These are phyloP conservation scores for Hirschioporus abietinus DNA, from an alignment of 768 basidiomycete genomes.

Conservation along the genomic window DNA sequence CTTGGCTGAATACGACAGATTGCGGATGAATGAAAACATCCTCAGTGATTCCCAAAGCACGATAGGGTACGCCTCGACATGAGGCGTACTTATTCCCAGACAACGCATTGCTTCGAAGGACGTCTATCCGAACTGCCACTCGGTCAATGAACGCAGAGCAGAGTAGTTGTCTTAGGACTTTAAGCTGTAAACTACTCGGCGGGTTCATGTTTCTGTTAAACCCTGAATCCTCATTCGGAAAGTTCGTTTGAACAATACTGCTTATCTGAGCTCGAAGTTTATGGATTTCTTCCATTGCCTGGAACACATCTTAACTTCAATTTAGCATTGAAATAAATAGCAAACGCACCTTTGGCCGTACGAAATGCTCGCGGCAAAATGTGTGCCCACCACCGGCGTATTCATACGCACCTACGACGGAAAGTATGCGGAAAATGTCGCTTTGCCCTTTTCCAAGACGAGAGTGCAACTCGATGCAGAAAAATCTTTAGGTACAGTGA, in stretches of 20 bases:
- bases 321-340: slow-evolving; percentile 8
- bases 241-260: slow-evolving; percentile 76
- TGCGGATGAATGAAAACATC: slow-evolving; percentile 93
- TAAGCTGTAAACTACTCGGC: slow-evolving; percentile 79
- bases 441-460: slow-evolving; percentile 76
- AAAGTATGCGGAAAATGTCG: slow-evolving; percentile 82
- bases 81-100: slow-evolving; percentile 68
- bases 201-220: slow-evolving; percentile 66
- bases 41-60: slow-evolving; percentile 70
- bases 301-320: not conserved
- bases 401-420: slow-evolving; percentile 96
- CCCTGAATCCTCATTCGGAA: slow-evolving; percentile 55
- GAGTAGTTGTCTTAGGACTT: slow-evolving; percentile 82
- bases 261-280: slow-evolving; percentile 88
- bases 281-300: slow-evolving; percentile 99
- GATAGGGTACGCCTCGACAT: slow-evolving; percentile 77
- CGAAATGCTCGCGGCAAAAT: slow-evolving; percentile 89
- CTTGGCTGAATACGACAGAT: slow-evolving; percentile 59
- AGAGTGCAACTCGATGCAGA: slow-evolving; percentile 54
- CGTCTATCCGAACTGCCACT: slow-evolving; percentile 86
- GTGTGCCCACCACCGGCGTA: slow-evolving; percentile 74
- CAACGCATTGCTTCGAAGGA: slow-evolving; percentile 52
- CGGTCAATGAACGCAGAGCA: slow-evolving; percentile 93
- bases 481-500: not conserved
- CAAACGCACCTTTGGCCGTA: slow-evolving; percentile 70